Percentiles rank a stretch among this genome's conserved stretches.
These are phyloP conservation scores for Carpinus viminea DNA, from an alignment of 306 rosid species.

Conservation along the genomic window DNA sequence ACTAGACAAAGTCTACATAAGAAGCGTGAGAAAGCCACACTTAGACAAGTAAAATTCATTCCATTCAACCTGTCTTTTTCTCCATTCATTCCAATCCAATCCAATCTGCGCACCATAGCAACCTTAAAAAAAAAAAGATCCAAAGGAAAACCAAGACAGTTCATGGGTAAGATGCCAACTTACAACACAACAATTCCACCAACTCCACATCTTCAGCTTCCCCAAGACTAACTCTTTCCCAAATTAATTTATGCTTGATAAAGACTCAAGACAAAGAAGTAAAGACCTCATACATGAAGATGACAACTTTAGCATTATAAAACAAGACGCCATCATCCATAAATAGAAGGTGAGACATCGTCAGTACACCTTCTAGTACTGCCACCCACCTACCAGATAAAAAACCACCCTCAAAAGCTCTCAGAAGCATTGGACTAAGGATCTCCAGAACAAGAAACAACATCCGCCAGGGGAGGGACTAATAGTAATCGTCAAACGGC, in stretches of 20 bases:
- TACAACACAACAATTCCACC: not conserved
- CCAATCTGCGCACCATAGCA: not conserved
- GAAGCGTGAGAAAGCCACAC: not conserved
- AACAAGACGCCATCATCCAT: too few relatives aligned
- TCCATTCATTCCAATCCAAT: not conserved
- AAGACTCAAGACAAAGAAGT: too few relatives aligned
- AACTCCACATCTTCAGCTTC: not conserved
- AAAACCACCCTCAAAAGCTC: not conserved
- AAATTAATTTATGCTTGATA: not conserved
- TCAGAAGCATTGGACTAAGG: not conserved
- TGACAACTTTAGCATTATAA: too few relatives aligned
- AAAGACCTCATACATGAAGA: too few relatives aligned
- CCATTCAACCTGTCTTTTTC: not conserved
- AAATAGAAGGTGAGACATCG: too few relatives aligned
- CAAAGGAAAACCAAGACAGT: not conserved
- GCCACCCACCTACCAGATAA: too few relatives aligned
- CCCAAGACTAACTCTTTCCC: not conserved
- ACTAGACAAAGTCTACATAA: not conserved
- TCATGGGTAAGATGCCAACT: not conserved
- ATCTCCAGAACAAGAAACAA: not conserved
- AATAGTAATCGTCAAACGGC: conserved; percentile 14
- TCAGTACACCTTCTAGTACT: too few relatives aligned
- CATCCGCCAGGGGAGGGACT: not conserved
- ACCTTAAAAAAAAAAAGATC: not conserved
- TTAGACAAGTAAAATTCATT: not conserved